Evolutionary conservation across 495 filamentous ascomycete species (phyloP), one percentile per base, ranked within the genome.

Genomic region (Penicillium daleae): DNA sequence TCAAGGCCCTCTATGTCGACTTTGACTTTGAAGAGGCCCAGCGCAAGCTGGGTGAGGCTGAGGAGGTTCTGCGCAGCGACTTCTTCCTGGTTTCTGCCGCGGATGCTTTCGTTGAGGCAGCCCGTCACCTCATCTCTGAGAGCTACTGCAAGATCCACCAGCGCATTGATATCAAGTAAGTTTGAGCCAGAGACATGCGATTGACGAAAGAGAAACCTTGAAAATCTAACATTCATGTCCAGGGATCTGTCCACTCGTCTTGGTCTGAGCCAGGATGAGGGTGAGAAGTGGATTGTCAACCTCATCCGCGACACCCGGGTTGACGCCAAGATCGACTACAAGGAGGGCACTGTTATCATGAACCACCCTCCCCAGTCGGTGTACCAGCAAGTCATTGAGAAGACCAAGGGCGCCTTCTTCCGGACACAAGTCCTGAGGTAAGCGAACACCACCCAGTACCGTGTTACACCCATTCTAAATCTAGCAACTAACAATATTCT

Each of bases 221-320:
- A 27, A 26, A n/a, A 4, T 55, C 56, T 61, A 62, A 66, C 37
- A 24, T 53, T 0, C 15, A 52, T 54, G 63, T 76, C 2, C 66
- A 88, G 87, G 76, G 96, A 98, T 69, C 85, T 99, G 19, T 96
- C 92, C 63, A 89, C 88, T 61, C 87, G 93, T 64, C 83, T 99
- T 55, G 95, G 95, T 61, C 81, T 99, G 62, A 91, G 87, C 70
- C 86, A 92, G 69, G 92, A 97, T 69, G 95, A 97, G 68, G 95
- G 96, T 66, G 95, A 99, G 87, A 98, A 97, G 83, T 98, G 96
- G 96, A 99, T 99, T 66, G 95, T 99, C 62, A 99, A 99, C 80
- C 85, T 98, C 48, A 99, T 99, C 79, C 88, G 95, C 61, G 95
- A 99, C 74, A 99, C 95, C 3, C 85, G 95, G 55, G 91, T 99